Base-by-base conservation (phyloP, 495 filamentous ascomycete species). In the Rusavskia elegans region DNA sequence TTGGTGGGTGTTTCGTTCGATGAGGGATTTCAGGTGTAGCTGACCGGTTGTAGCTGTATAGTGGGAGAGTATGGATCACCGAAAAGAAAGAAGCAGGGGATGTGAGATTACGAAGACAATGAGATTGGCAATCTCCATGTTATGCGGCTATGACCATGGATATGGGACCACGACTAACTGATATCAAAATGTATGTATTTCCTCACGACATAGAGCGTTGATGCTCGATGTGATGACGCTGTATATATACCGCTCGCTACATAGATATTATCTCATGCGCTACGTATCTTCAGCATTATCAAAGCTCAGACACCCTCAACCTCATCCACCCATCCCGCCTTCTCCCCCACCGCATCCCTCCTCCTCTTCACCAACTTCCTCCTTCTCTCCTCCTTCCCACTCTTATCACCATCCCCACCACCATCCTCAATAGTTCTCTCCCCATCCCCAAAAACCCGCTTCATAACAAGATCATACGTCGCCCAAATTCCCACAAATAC, bases 361-460 rank as follows among this genome's bases (percentile, higher is more conserved):
- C 40, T 42, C 16, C n/a, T 42, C 40, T 42, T 42, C 40, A 42
- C 40, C 40, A 42, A 19, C 38, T 19, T 40, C 38, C 14, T 25
- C 42, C 21, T 19, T 5, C 50, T 57, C n/a, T n/a, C n/a, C n/a
- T n/a, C n/a, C n/a, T n/a, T n/a, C 16, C 32, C 52, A 13, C 2
- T 20, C 4, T 3, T 23, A 49, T 56, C 16, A 27, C 52, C 17
- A 40, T 21, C 14, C 30, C 60, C 0, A 55, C 52, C 17, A 21
- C 60, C 64, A 20, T 65, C 65, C 49, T 67, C 57, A 23, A 52
- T 52, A 41, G 87, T 92, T 65, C 84, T 74, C 77, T 96, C 92
- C 16, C 92, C 92, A 62, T 96, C 84, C 29, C 90, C 89, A 70
- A 93, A 95, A 0, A 84, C 13, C 23, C 51, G 58, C 57, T 75